Evolutionary conservation across 139 green algal genomes (phyloP), one percentile per base, ranked within the genome.

Genomic region (Tetradesmus lagerheimii): DNA sequence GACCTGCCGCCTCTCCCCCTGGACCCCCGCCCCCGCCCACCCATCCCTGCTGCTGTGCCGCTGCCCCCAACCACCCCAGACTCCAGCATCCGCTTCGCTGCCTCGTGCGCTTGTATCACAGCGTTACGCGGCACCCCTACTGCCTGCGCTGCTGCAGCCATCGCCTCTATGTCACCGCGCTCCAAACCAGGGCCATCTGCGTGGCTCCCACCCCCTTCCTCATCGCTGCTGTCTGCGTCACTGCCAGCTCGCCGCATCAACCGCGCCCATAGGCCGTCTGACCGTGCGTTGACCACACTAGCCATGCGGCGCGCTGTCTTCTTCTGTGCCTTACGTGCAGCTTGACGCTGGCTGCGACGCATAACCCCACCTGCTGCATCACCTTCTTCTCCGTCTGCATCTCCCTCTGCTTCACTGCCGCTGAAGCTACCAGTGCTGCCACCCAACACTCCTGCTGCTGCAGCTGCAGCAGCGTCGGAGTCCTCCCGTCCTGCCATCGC

Each of bases 261-360:
- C 8, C 84, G 39, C 1, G 38, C 84, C 84, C 84, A 89, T 27
- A 89, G 27, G 14, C 84, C 84, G 80, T 89, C 84, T 23, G 41
- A 74, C 8, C 84, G 39, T 2, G 84, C 84, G 20, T 89, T 89
- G 29, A 83, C 66, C 39, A 89, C 84, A 29, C 66, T 83, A 29
- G 84, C 84, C 64, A 89, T 89, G 41, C 66, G 66, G 15, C 39
- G 66, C 4, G 66, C 66, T 6, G 67, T 89, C 66, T 89, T 82
- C 66, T 67, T 82, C 66, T 89, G 66, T 1, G 71, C 67, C 47
- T 75, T 83, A 2, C 45, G 31, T 4, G 85, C 85, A 74, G 85
- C 85, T 29, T 89, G 45, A 1, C 85, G 43, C 85, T 83, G 71
- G 38, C 85, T 89, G 71, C 85, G 71, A 8, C 85, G 43, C 18